These are phyloP conservation scores for Typha latifolia DNA, from an alignment of 176 grass and related monocot genomes.

Conservation along the genomic window DNA sequence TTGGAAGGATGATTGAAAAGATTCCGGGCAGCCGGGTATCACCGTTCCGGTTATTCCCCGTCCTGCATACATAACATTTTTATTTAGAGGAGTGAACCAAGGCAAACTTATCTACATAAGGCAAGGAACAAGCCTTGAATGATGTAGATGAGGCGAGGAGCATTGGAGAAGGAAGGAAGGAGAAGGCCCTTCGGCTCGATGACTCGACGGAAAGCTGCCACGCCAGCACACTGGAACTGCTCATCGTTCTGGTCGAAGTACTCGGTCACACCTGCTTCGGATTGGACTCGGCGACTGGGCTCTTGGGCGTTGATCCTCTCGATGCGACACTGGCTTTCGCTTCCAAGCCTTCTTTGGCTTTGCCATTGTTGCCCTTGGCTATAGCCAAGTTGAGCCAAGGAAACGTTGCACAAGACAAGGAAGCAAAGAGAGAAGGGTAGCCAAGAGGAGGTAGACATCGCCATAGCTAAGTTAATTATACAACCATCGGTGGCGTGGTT, in stretches of 20 bases:
- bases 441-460: not conserved
- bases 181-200: slow-evolving; percentile 7
- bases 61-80: not conserved
- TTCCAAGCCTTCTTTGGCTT: not conserved
- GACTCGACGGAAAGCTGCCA: not conserved
- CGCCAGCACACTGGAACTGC: slow-evolving; percentile 15
- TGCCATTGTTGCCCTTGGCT: not conserved
- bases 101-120: not conserved
- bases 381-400: not conserved
- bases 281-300: not conserved
- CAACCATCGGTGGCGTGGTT: not conserved
- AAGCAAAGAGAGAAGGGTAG: not conserved
- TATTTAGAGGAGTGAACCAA: not conserved
- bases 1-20: slow-evolving; percentile 4
- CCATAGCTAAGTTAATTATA: not conserved
- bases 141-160: slow-evolving; percentile 8
- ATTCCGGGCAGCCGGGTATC: slow-evolving; percentile 9
- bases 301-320: not conserved
- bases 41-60: not conserved
- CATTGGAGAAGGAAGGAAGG: slow-evolving; percentile 14
- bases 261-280: slow-evolving; percentile 11
- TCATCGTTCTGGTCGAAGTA: slow-evolving; percentile 7
- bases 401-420: not conserved
- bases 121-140: not conserved
- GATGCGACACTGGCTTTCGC: not conserved